Evolutionary conservation across 495 filamentous ascomycete species (phyloP), one percentile per base, ranked within the genome.

Genomic region (Penicillium chermesinum): DNA sequence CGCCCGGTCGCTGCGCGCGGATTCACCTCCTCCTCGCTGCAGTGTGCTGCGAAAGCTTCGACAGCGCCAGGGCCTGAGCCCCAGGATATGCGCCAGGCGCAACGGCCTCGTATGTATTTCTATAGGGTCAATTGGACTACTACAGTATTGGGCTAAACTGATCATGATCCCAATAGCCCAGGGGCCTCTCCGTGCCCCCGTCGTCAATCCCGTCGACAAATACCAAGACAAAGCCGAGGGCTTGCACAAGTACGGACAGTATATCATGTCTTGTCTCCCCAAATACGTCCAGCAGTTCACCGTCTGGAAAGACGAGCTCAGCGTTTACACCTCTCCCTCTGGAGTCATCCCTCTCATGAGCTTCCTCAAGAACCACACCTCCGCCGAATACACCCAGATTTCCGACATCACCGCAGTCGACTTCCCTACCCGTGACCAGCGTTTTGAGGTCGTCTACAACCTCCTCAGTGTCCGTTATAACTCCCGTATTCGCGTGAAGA

Each of bases 271-370:
- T 47, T 94, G 88, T 65, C 75, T 99, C 50, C 94, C 94, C 48
- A 97, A 95, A 76, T 94, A 95, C 69, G 82, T 99, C 58, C 94
- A 99, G 73, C 94, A 99, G 70, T 96, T 96, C 78, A 89, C 88
- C 33, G 91, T 98, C 22, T 97, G 91, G 94, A 99, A 99, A 76
- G 93, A 99, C 65, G 94, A 99, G 65, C 80, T 99, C 50, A 87
- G 84, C 49, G 88, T 99, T 65, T 93, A 91, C 70, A 91, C 96
- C 60, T 72, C 89, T 34, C 93, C 93, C 5, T 66, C 86, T 16
- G 91, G 88, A 54, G 79, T 97, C 54, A 76, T 95, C 50, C 93
- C 94, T 34, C 84, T 95, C 53, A 88, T 97, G 70, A 83, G 79
- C 56, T 99, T 97, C 75, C 81, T 99, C 54, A 99, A 97, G 72